A percentile compares a stretch with the other conserved stretches of the same genome.
These are phyloP conservation scores for Escovopsis sp. DNA, from an alignment of 2,329 filamentous ascomycete genomes.

Conservation along the genomic window DNA sequence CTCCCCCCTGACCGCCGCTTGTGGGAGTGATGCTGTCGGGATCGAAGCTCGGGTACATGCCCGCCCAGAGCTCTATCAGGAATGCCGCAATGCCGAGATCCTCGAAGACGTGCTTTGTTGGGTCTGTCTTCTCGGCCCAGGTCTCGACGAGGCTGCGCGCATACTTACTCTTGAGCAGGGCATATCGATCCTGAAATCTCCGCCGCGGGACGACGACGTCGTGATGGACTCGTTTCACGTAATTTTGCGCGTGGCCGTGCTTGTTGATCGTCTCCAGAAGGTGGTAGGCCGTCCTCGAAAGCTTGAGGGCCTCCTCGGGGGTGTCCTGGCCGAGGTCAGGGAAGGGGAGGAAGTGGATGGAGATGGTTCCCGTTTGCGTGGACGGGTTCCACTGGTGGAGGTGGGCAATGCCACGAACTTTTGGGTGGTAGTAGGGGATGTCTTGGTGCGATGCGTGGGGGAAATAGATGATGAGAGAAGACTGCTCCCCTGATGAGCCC, in stretches of 20 bases:
- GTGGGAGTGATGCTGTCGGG: background rate
- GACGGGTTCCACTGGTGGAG: slow-evolving; percentile 48
- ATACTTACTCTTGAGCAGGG: slow-evolving; percentile 64
- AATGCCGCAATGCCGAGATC: slow-evolving; percentile 86
- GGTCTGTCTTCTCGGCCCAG: slow-evolving; percentile 82
- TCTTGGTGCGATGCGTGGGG: slow-evolving; percentile 52
- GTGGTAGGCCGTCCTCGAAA: slow-evolving; percentile 53
- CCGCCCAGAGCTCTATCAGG: slow-evolving; percentile 76
- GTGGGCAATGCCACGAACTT: slow-evolving; percentile 59
- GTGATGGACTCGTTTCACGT: slow-evolving; percentile 71
- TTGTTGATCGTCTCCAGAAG: slow-evolving; percentile 57
- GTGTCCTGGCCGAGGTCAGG: slow-evolving; percentile 8
- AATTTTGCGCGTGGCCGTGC: slow-evolving; percentile 52
- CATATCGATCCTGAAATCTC: slow-evolving; percentile 68
- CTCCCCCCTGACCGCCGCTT: background rate
- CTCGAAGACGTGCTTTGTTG: slow-evolving; percentile 87
- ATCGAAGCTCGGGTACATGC: slow-evolving; percentile 51
- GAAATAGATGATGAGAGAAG: slow-evolving; percentile 51
- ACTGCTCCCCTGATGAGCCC: slow-evolving; percentile 10
- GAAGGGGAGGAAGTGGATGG: slow-evolving; percentile 47
- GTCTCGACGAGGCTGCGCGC: slow-evolving; percentile 52
- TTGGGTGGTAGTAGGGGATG: slow-evolving; percentile 80
- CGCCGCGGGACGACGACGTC: slow-evolving; percentile 67
- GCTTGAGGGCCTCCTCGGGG: slow-evolving; percentile 24
- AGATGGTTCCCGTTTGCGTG: slow-evolving; percentile 33